A percentile compares a stretch with the other conserved stretches of the same genome.
Evolutionary conservation across 2,329 filamentous ascomycete species (phyloP).

Genomic region (Aspergillus novofumigatus): DNA sequence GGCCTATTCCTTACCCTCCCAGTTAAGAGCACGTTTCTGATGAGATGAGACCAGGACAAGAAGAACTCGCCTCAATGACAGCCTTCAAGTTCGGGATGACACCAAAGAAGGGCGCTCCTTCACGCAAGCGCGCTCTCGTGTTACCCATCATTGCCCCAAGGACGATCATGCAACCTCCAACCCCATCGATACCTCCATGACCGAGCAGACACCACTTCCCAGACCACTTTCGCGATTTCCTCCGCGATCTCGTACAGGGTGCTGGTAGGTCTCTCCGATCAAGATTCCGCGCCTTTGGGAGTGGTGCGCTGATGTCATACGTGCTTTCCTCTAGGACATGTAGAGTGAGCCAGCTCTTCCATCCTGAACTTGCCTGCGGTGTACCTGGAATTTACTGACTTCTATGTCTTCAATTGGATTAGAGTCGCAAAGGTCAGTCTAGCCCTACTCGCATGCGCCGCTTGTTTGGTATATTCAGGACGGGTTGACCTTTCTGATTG

Average conservation of each 20-base stretch:
- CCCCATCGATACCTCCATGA: constrained; percentile 12
- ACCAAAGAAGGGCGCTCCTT: constrained; percentile 32
- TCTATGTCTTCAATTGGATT: constrained; percentile 6
- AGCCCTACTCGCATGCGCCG: not conserved
- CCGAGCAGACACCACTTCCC: constrained; percentile 29
- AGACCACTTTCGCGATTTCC: constrained; percentile 46
- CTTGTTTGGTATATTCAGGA: not conserved
- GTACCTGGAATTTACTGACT: constrained; percentile 7
- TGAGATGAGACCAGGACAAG: not conserved
- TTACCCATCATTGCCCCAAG: constrained; percentile 45
- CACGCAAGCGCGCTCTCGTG: constrained; percentile 35
- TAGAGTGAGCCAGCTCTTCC: constrained; percentile 31
- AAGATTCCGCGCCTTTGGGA: not conserved
- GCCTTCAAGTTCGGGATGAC: constrained; percentile 34
- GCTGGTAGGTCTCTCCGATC: constrained; percentile 40
- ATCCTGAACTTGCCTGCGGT: not conserved
- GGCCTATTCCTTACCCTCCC: not conserved
- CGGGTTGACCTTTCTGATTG: not conserved
- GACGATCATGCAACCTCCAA: constrained; percentile 30
- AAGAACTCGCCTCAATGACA: constrained; percentile 26
- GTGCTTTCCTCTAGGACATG: constrained; percentile 36
- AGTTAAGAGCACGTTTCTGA: not conserved
- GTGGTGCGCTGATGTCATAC: constrained; percentile 8
- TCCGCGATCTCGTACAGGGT: constrained; percentile 52
- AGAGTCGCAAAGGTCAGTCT: constrained; percentile 41